A percentile compares a stretch with the other conserved stretches of the same genome.
phyloP scores from a whole-genome alignment of 768 basidiomycete species.

The Cystofilobasidium capitatum region DNA sequence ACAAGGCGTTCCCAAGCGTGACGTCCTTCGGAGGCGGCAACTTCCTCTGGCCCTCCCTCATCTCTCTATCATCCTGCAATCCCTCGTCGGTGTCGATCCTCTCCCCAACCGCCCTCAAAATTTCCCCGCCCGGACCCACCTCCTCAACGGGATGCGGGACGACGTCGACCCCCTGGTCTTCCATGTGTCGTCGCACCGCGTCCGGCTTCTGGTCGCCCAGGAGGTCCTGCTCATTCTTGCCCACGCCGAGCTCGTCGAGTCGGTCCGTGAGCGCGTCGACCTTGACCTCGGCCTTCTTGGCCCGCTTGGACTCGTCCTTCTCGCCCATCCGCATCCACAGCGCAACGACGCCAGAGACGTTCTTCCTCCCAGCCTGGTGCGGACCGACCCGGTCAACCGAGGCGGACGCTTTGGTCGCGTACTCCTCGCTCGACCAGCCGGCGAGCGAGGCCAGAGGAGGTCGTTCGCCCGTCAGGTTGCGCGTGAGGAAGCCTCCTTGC shows the following conservation, averaged over 20 bases:
- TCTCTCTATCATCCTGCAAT: too few relatives aligned
- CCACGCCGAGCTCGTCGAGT: neutral
- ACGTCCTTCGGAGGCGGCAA: neutral
- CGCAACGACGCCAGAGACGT: neutral
- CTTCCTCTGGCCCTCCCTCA: neutral
- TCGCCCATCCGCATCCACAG: slow-evolving; percentile 14
- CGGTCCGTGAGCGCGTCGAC: neutral
- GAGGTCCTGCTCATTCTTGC: neutral
- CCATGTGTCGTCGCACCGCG: neutral
- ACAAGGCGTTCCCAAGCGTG: neutral
- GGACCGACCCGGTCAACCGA: slow-evolving; percentile 38
- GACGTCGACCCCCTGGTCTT: slow-evolving; percentile 3
- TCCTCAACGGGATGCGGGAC: neutral
- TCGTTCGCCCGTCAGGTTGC: slow-evolving; percentile 34
- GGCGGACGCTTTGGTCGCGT: slow-evolving; percentile 33
- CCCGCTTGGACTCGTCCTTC: slow-evolving; percentile 6
- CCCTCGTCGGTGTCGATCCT: neutral
- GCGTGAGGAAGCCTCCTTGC: slow-evolving; percentile 36
- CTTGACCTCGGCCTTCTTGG: neutral
- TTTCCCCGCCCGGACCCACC: neutral
- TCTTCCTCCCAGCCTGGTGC: neutral
- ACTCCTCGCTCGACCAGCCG: slow-evolving; percentile 31
- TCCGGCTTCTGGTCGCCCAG: neutral
- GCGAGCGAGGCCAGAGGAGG: slow-evolving; percentile 37
- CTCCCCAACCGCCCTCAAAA: neutral